A percentile compares a stretch with the other conserved stretches of the same genome.
Evolutionary conservation across 2,329 filamentous ascomycete species (phyloP).

Genomic region (Colletotrichum camelliae): DNA sequence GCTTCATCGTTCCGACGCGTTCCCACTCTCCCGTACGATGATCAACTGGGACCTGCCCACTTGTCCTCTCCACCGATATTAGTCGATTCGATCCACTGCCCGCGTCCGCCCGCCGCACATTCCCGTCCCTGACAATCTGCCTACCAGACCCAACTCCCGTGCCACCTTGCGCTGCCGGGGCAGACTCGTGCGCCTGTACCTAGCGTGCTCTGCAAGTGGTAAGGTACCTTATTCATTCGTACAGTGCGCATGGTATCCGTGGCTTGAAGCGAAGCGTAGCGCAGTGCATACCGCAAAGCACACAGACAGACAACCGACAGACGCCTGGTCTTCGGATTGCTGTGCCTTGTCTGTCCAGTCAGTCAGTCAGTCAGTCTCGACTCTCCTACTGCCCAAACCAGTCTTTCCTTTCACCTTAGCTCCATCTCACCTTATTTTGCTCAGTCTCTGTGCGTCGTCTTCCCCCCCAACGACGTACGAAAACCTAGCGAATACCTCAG

Average conservation of each 20-base stretch:
- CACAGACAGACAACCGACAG: not conserved
- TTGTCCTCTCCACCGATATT: slow-evolving; percentile 1
- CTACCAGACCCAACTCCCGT: not conserved
- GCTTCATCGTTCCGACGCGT: not conserved
- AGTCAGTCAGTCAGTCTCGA: not conserved
- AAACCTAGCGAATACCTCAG: not conserved
- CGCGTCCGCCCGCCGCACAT: not conserved
- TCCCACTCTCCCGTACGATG: slow-evolving; percentile 11
- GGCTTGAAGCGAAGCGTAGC: not conserved
- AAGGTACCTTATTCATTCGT: not conserved
- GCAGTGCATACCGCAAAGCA: not conserved
- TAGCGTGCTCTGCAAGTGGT: not conserved
- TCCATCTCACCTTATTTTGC: not conserved
- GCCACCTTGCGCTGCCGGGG: not conserved
- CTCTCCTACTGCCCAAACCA: not conserved
- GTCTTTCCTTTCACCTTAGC: not conserved
- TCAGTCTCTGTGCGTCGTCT: not conserved
- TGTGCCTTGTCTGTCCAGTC: not conserved
- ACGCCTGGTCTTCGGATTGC: not conserved
- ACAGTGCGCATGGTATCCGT: slow-evolving; percentile 4
- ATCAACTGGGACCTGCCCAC: slow-evolving; percentile 15
- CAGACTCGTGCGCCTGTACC: not conserved
- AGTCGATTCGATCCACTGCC: slow-evolving; percentile 14
- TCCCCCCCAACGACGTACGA: not conserved
- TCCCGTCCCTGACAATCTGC: slow-evolving; percentile 13